Evolutionary conservation across 2,329 filamentous ascomycete species (phyloP), one percentile per base, ranked within the genome.

Genomic region (Tolypocladium album): DNA sequence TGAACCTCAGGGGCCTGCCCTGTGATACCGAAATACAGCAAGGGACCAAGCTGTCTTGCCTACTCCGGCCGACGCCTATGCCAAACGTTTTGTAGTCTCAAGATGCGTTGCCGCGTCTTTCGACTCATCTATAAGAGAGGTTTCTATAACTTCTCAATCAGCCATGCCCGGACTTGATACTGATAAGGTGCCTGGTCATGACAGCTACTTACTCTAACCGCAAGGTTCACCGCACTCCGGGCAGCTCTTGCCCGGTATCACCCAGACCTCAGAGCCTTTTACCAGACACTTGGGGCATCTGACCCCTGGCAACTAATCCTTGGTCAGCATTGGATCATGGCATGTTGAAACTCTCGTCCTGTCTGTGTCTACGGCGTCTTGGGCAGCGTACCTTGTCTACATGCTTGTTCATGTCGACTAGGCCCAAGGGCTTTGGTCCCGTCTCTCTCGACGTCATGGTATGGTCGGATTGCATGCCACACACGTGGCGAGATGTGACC

Each of bases 231-330:
- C 79, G 68, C 79, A 82, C 64, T 78, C 76, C 39, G 76, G 76
- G 66, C 81, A 83, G 57, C 72, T 71, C 60, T 78, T 76, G 58
- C 81, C 81, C 39, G 79, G 80, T 62, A 82, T 80, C 31, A 83
- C 81, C 81, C 81, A 83, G 52, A 80, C 78, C 65, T 82, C 81
- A 62, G 78, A 73, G 61, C 81, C 81, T 55, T 74, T 71, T 50
- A 71, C 67, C 57, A 75, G 74, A 64, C 81, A 83, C 5, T 75
- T 82, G 56, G 80, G 79, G 67, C 81, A 83, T 65, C 75, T 73
- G 34, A 81, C 79, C 12, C 81, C 81, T 5, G 80, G 76, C 61
- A 81, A 75, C 69, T 75, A 53, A 62, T 62, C 47, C 12, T 58
- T 57, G 34, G 59, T 61, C 12, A 65, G 45, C n/a, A 55, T 57